Percentiles rank a stretch among this genome's conserved stretches.
Evolutionary conservation across 495 filamentous ascomycete species (phyloP).

Genomic region (Xylaria acuta): DNA sequence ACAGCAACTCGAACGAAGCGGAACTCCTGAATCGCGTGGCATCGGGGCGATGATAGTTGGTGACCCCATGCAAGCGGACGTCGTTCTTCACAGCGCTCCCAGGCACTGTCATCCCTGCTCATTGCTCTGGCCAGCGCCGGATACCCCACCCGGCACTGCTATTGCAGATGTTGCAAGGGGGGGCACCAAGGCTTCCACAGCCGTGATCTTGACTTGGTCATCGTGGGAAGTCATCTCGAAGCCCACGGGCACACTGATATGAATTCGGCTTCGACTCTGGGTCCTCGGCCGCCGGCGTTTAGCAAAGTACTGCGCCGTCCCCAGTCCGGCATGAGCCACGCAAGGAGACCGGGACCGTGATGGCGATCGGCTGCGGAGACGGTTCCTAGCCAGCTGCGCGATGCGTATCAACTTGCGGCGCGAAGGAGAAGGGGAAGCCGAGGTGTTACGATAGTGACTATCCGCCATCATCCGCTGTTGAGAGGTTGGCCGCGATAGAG

Average conservation of each 20-base stretch:
- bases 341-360: constrained; percentile 43
- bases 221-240: not conserved
- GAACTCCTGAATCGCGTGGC: not conserved
- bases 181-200: constrained; percentile 16
- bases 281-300: constrained; percentile 47
- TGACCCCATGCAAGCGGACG: not conserved
- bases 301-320: constrained; percentile 26
- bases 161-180: constrained; percentile 3
- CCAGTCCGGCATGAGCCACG: constrained; percentile 13
- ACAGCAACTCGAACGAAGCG: not conserved
- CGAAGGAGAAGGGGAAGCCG: constrained; percentile 41
- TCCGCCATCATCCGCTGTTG: constrained; percentile 11
- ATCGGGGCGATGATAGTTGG: not conserved
- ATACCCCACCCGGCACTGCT: not conserved
- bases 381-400: constrained; percentile 34
- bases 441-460: constrained; percentile 32
- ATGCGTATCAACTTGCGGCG: constrained; percentile 40
- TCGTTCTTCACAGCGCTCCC: not conserved
- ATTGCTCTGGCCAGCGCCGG: not conserved
- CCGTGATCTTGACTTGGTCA: constrained; percentile 9
- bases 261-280: constrained; percentile 43
- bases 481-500: constrained; percentile 23
- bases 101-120: not conserved
- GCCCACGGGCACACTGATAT: constrained; percentile 21
- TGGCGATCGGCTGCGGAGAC: constrained; percentile 45